Base-by-base conservation (phyloP, 441 rosid species). In the Brassica balearica region DNA sequence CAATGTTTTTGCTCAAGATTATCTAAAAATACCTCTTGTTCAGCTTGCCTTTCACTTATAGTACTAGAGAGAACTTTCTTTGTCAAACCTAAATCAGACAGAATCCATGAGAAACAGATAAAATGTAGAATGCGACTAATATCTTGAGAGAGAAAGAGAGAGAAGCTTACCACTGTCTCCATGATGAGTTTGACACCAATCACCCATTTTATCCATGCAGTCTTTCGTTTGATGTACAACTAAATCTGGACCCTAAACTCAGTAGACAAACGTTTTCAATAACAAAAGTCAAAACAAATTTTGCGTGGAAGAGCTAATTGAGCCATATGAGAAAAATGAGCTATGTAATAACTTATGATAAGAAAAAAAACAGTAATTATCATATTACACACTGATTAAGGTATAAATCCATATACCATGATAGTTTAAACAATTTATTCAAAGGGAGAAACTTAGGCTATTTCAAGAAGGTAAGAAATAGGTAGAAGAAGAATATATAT, bases 111-210 rank as follows among this genome's bases (percentile, higher is more conserved):
- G 17, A 41, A 41, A 51, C 19, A 75, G 12, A 55, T 8, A 74
- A 1, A 69, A 41, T 15, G 9, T 11, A 66, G 38, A 68, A 51
- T 41, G 48, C 5, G 3, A 19, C 0, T 5, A 73, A n/a, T 20
- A 56, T 17, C 4, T 34, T 5, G 23, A 36, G 29, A 38, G 43
- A 36, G 41, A 8, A 1, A 41, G 48, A 41, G 48, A 41, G 48
- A 74, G 55, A 67, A 66, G 43, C 88, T 83, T 85, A 95, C 99
- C 98, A 81, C 98, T 93, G 74, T 90, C 92, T 25, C 85, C 92
- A 72, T 93, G 99, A 86, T 93, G 98, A 74, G 67, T 81, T 85
- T 87, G 93, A 82, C 97, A 93, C 99, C 99, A 92, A 43, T 93
- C 97, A 64, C 89, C 90, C 96, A 93, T 93, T 73, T 82, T 73